These are phyloP conservation scores for Camelina hispida DNA, from an alignment of 345 rosid genomes.

Conservation along the genomic window DNA sequence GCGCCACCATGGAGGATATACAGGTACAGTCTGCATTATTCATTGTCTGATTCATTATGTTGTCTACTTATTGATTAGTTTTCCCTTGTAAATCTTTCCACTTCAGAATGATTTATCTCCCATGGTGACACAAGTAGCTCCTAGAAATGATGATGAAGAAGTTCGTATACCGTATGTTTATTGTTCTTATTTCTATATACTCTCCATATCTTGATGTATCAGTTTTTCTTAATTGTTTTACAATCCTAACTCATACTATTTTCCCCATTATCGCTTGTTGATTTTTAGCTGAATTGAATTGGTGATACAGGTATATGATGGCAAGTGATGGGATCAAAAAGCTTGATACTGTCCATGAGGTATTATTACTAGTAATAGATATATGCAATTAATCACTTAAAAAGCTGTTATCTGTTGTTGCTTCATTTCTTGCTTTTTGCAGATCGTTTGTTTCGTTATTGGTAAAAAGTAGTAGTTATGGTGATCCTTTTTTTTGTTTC, in stretches of 20 bases:
- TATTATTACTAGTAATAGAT: slow-evolving; percentile 29
- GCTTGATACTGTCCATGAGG: slow-evolving; percentile 65
- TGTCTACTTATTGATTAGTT: slow-evolving; percentile 2
- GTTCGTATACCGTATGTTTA: slow-evolving; percentile 81
- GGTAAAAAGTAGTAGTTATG: background rate
- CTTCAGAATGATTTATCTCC: slow-evolving; percentile 85
- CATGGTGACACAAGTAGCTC: slow-evolving; percentile 76
- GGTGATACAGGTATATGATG: slow-evolving; percentile 77
- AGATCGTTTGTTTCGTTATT: background rate
- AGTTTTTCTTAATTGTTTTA: background rate
- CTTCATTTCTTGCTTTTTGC: background rate
- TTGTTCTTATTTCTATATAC: too few relatives aligned
- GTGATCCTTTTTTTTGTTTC: slow-evolving; percentile 10
- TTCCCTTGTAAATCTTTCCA: background rate
- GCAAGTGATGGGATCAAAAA: slow-evolving; percentile 83
- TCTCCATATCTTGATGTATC: slow-evolving; percentile 6
- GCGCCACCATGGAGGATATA: slow-evolving; percentile 73
- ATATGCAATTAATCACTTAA: background rate
- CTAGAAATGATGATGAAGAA: slow-evolving; percentile 57
- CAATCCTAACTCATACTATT: background rate
- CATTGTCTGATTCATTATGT: slow-evolving; percentile 22
- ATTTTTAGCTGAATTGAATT: slow-evolving; percentile 6
- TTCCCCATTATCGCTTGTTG: background rate
- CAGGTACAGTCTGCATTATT: slow-evolving; percentile 58
- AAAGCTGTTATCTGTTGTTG: background rate